These are phyloP conservation scores for Cryptosporidium andersoni DNA, from an alignment of 169 alveolate genomes.

Conservation along the genomic window DNA sequence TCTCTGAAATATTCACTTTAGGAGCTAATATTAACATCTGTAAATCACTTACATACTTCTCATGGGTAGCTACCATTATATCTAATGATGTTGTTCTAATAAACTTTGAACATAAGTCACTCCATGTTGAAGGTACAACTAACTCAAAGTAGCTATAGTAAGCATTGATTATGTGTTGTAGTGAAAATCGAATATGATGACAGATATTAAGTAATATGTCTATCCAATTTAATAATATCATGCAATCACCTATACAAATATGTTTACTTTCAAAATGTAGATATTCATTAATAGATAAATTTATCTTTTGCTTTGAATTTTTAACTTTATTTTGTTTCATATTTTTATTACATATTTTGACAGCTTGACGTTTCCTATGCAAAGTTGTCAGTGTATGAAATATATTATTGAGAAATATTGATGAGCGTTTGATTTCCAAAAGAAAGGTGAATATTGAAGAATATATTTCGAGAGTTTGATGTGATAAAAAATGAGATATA, in stretches of 20 bases:
- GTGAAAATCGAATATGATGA: constrained; percentile 30
- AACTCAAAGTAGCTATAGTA: constrained; percentile 14
- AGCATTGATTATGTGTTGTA: constrained; percentile 24
- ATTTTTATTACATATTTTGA: constrained; percentile 20
- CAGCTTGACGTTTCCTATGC: constrained; percentile 1
- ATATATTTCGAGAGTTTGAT: constrained; percentile 23
- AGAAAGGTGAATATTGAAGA: constrained; percentile 24
- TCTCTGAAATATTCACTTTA: not conserved
- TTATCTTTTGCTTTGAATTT: too few relatives aligned
- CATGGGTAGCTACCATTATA: constrained; percentile 20
- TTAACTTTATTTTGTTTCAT: not conserved
- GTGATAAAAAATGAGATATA: constrained; percentile 16
- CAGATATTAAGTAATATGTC: constrained; percentile 5
- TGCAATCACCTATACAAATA: constrained; percentile 25
- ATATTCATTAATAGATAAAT: not conserved
- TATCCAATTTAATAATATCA: constrained; percentile 35
- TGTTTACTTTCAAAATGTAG: not conserved
- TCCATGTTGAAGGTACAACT: constrained; percentile 9
- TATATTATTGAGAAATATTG: constrained; percentile 39
- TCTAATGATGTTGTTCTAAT: constrained; percentile 6
- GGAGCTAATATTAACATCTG: constrained; percentile 40
- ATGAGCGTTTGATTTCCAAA: constrained; percentile 44
- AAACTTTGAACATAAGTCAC: constrained; percentile 1
- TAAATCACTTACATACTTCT: constrained; percentile 3
- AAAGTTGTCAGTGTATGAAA: constrained; percentile 5